These are phyloP conservation scores for Ophiostoma sp. DNA, from an alignment of 2,329 filamentous ascomycete genomes.

Conservation along the genomic window DNA sequence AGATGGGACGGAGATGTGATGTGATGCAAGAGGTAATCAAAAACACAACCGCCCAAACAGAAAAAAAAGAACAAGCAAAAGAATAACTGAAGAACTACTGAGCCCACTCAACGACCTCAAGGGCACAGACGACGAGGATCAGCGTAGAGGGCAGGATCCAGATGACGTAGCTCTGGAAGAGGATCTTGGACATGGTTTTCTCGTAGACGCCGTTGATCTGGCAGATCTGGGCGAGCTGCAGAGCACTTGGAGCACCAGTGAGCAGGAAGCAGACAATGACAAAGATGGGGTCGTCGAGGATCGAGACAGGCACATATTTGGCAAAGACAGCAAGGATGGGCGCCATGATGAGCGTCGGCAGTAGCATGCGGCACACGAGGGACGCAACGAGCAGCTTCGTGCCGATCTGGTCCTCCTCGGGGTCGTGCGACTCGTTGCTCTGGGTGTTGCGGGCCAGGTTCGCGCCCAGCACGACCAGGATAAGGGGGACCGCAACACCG, in stretches of 20 bases:
- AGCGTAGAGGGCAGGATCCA: conserved; percentile 95
- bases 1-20: too few species aligned
- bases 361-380: conserved; percentile 81
- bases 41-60: not conserved
- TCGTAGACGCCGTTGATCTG: conserved; percentile 97
- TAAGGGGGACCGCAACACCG: conserved; percentile 87
- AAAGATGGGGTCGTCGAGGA: conserved; percentile 95
- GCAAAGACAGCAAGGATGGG: conserved; percentile 80
- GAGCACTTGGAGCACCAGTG: conserved; percentile 83
- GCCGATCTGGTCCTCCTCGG: conserved; percentile 63
- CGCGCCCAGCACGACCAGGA: conserved; percentile 89
- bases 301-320: conserved; percentile 87
- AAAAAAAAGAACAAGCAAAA: not conserved
- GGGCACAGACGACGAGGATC: conserved; percentile 78
- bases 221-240: conserved; percentile 96
- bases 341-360: conserved; percentile 88
- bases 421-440: conserved; percentile 57
- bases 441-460: conserved; percentile 91
- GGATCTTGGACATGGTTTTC: conserved; percentile 81
- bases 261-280: conserved; percentile 96
- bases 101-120: conserved; percentile 92
- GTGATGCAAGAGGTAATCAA: not conserved
- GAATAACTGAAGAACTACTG: conserved; percentile 20
- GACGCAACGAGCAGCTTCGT: conserved; percentile 80
- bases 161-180: conserved; percentile 95